These are phyloP conservation scores for Arthrobotrys conoides DNA, from an alignment of 2,329 filamentous ascomycete species.

Conservation along the genomic window DNA sequence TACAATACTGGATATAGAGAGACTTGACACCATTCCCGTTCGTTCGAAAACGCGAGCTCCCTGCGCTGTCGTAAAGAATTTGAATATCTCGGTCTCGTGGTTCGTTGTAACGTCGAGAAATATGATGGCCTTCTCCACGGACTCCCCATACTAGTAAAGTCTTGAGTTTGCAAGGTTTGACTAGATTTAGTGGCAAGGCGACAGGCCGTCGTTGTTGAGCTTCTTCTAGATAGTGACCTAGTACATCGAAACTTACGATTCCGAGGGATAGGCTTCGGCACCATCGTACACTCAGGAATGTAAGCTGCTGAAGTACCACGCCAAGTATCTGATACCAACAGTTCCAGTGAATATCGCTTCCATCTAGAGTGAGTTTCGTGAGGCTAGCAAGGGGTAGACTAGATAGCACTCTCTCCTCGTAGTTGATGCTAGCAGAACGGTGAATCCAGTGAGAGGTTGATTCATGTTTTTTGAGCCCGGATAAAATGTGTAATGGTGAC, in stretches of 20 bases:
- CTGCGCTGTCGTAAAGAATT: constrained; percentile 50
- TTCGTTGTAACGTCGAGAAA: constrained; percentile 51
- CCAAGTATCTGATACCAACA: constrained; percentile 54
- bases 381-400: constrained; percentile 49
- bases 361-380: constrained; percentile 55
- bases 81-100: constrained; percentile 54
- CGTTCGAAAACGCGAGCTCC: constrained; percentile 55
- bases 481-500: constrained; percentile 55
- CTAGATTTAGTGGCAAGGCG: neutral
- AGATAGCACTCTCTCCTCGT: constrained; percentile 52
- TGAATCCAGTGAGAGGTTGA: constrained; percentile 52
- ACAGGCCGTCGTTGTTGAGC: constrained; percentile 41
- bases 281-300: constrained; percentile 55
- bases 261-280: constrained; percentile 55
- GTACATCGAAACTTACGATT: constrained; percentile 45
- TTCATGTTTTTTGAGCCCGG: constrained; percentile 53
- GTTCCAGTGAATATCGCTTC: constrained; percentile 57
- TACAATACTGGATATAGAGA: constrained; percentile 49
- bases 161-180: constrained; percentile 44
- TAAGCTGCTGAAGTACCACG: constrained; percentile 46
- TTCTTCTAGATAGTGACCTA: constrained; percentile 50
- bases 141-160: constrained; percentile 55
- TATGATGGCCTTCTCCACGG: constrained; percentile 47
- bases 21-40: constrained; percentile 52
- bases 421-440: constrained; percentile 31